Conservation (phyloP, 148 eudicot species). For the Oxyria digyna region DNA sequence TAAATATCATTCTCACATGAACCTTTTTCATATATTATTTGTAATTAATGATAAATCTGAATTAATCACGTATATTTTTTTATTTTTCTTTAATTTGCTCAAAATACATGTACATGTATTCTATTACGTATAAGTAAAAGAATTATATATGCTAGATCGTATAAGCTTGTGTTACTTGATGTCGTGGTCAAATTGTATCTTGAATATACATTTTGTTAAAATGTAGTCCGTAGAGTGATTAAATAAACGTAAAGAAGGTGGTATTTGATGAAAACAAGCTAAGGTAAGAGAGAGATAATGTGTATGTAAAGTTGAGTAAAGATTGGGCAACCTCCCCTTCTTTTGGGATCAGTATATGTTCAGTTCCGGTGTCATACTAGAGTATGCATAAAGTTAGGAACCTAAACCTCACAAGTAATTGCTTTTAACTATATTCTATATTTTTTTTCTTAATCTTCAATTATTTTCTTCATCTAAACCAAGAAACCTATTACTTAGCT, state of each 20-base stretch:
- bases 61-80: too few relatives aligned
- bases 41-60: too few relatives aligned
- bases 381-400: constrained; percentile 31
- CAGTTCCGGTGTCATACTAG: constrained; percentile 38
- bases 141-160: not conserved
- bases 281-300: constrained; percentile 2
- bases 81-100: too few relatives aligned
- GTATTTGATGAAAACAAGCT: constrained; percentile 9
- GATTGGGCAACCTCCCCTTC: constrained; percentile 34
- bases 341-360: constrained; percentile 5
- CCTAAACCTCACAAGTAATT: constrained; percentile 7
- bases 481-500: constrained; percentile 13
- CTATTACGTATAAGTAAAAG: too few relatives aligned
- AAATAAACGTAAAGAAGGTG: constrained; percentile 7
- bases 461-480: constrained; percentile 17
- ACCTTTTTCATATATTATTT: too few relatives aligned
- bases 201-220: not conserved
- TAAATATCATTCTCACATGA: too few relatives aligned
- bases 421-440: not conserved
- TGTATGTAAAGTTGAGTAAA: constrained; percentile 30
- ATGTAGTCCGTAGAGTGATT: not conserved
- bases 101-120: too few relatives aligned
- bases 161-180: not conserved
- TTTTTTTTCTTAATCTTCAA: not conserved
- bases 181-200: not conserved